These are phyloP conservation scores for Lumnitzera littorea DNA, from an alignment of 345 rosid species.

Conservation along the genomic window DNA sequence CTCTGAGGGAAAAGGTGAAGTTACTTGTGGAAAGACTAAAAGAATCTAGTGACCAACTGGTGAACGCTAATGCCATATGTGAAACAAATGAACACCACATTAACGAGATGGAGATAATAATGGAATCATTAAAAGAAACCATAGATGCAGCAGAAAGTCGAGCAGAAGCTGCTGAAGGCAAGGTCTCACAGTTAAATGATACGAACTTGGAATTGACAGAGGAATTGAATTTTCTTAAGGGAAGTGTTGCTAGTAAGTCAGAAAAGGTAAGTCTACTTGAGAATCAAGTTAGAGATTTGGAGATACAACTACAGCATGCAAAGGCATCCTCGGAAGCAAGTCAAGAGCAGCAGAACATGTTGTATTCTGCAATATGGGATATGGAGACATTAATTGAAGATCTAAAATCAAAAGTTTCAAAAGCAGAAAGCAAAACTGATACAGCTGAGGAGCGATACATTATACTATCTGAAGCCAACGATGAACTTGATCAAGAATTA, in stretches of 20 bases:
- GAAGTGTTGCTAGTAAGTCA: slow-evolving; percentile 40
- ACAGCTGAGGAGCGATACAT: slow-evolving; percentile 70
- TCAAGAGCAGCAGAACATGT: slow-evolving; percentile 92
- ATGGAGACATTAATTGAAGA: slow-evolving; percentile 96
- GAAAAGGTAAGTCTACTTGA: slow-evolving; percentile 73
- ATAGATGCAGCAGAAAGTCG: slow-evolving; percentile 56
- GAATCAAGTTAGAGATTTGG: slow-evolving; percentile 70
- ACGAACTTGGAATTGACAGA: slow-evolving; percentile 72
- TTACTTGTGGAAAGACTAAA: slow-evolving; percentile 51
- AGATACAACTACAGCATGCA: slow-evolving; percentile 60
- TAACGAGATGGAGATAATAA: slow-evolving; percentile 55
- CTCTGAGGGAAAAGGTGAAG: slow-evolving; percentile 44
- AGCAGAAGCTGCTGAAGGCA: slow-evolving; percentile 65
- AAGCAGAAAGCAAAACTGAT: slow-evolving; percentile 69
- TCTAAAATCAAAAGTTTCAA: slow-evolving; percentile 82
- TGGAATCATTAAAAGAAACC: slow-evolving; percentile 61
- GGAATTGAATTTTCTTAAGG: slow-evolving; percentile 73
- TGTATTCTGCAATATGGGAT: slow-evolving; percentile 97
- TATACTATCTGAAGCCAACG: slow-evolving; percentile 52
- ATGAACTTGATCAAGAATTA: slow-evolving; percentile 52
- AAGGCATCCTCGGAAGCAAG: slow-evolving; percentile 72
- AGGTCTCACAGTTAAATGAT: slow-evolving; percentile 54
- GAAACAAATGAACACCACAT: slow-evolving; percentile 63
- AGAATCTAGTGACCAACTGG: slow-evolving; percentile 36
- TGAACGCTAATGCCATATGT: slow-evolving; percentile 35